phyloP scores from a whole-genome alignment of 2,329 filamentous ascomycete genomes.

The Xylogone sp. region DNA sequence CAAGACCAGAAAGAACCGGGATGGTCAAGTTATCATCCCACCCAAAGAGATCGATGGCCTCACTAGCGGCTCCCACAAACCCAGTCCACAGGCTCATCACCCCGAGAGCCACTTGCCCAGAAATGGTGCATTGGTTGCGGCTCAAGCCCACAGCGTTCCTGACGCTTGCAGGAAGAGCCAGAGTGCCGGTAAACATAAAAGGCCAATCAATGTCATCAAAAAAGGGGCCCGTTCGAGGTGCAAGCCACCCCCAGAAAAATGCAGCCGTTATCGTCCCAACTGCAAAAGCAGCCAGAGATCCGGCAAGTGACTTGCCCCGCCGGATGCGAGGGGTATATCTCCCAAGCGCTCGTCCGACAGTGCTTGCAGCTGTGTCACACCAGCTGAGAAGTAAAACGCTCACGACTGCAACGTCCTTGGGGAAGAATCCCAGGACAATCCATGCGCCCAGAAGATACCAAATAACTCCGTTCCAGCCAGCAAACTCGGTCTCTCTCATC shows the following conservation, averaged over 20 bases:
- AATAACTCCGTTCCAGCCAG: conserved; percentile 94
- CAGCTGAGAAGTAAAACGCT: conserved; percentile 87
- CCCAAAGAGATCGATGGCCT: conserved; percentile 86
- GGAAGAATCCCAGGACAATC: conserved; percentile 79
- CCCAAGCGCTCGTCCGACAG: conserved; percentile 86
- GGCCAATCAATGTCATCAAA: conserved; percentile 64
- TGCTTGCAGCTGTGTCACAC: conserved; percentile 97
- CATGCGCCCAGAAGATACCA: conserved; percentile 93
- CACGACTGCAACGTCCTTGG: conserved; percentile 90
- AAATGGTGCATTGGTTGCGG: conserved; percentile 55
- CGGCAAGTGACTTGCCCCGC: conserved; percentile 86
- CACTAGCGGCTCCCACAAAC: conserved; percentile 82
- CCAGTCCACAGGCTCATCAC: conserved; percentile 84
- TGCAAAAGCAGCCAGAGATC: conserved; percentile 77
- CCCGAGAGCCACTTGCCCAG: conserved; percentile 69
- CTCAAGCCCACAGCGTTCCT: conserved; percentile 59
- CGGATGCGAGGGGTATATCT: conserved; percentile 83
- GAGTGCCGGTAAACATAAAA: conserved; percentile 77
- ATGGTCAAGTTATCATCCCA: conserved; percentile 99
- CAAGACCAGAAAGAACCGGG: conserved; percentile 81
- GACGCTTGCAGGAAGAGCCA: conserved; percentile 63
- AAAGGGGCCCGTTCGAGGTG: conserved; percentile 63
- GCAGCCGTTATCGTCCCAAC: conserved; percentile 80
- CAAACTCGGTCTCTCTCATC: conserved; percentile 95
- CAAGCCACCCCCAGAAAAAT: conserved; percentile 85